Conservation (phyloP, 345 rosid species). For the Aquilaria yunnanensis region DNA sequence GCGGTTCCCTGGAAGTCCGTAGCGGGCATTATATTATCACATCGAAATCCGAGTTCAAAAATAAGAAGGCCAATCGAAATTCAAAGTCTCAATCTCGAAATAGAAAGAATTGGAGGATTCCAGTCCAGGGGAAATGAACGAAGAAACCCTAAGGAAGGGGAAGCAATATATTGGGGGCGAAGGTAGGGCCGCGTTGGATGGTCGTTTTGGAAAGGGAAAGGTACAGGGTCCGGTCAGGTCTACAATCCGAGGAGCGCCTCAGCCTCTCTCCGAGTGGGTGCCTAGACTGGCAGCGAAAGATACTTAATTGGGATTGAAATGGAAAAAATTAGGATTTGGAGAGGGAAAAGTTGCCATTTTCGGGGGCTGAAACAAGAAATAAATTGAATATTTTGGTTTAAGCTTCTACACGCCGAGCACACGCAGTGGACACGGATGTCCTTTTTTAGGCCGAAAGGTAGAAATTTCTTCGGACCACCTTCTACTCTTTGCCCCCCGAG, state of each 20-base stretch:
- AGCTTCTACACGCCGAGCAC: slow-evolving; percentile 1
- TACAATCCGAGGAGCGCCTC: not conserved
- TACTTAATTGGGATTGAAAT: not conserved
- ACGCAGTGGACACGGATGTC: slow-evolving; percentile 16
- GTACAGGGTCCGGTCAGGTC: slow-evolving; percentile 1
- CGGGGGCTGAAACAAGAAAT: no score
- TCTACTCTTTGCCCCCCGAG: no score
- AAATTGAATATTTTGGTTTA: not conserved
- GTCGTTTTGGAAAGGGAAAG: slow-evolving; percentile 13
- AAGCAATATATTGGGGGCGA: slow-evolving; percentile 20
- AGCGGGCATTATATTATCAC: slow-evolving; percentile 56
- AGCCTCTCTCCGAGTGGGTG: not conserved
- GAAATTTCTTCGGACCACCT: no score
- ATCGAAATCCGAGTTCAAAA: not conserved
- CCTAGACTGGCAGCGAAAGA: no score
- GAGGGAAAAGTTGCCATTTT: not conserved
- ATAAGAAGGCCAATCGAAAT: not conserved
- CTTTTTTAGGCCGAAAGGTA: not conserved
- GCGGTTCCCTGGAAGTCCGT: slow-evolving; percentile 47
- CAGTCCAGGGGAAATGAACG: not conserved
- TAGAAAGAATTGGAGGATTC: slow-evolving; percentile 1
- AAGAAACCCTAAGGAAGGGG: slow-evolving; percentile 21
- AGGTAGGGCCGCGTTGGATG: slow-evolving; percentile 26
- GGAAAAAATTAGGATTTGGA: not conserved
- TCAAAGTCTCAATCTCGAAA: not conserved